phyloP scores from a whole-genome alignment of 441 rosid genomes.

The Croton setiger region DNA sequence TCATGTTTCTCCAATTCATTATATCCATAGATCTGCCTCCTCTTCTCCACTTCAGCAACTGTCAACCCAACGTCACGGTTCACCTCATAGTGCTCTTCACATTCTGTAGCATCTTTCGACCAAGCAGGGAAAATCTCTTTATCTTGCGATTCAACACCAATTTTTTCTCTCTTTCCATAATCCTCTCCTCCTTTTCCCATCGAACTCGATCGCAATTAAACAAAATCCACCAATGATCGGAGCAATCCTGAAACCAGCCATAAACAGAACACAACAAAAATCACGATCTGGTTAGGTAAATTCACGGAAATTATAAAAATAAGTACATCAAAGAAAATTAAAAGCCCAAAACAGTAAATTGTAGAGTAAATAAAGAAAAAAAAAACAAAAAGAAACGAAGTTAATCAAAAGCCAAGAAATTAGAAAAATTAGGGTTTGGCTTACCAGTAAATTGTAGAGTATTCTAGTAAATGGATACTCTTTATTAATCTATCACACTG shows the following conservation, averaged over 20 bases:
- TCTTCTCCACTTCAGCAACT: slow-evolving; percentile 46
- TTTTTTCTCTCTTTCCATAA: slow-evolving; percentile 30
- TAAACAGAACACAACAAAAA: not conserved
- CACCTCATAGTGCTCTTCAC: slow-evolving; percentile 52
- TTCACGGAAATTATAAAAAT: not conserved
- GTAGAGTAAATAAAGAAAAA: not conserved
- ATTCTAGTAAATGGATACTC: not conserved
- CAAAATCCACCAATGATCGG: not conserved
- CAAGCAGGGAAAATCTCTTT: slow-evolving; percentile 56
- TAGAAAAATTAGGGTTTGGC: slow-evolving; percentile 14
- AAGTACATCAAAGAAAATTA: not conserved
- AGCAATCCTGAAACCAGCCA: not conserved
- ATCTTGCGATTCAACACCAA: slow-evolving; percentile 17
- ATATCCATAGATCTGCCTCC: slow-evolving; percentile 53
- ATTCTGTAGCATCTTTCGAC: slow-evolving; percentile 57
- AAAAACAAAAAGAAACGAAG: not conserved
- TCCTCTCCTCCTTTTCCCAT: slow-evolving; percentile 84
- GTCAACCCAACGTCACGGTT: slow-evolving; percentile 42
- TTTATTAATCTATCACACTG: not conserved
- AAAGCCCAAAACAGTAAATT: not conserved
- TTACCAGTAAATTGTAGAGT: slow-evolving; percentile 23
- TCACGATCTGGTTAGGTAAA: slow-evolving; percentile 8
- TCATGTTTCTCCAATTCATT: slow-evolving; percentile 87
- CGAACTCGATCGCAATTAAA: slow-evolving; percentile 16
- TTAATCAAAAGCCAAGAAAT: not conserved